Conservation (phyloP, 192 early-diverging fungal genomes). For the Powellomyces hirtus region DNA sequence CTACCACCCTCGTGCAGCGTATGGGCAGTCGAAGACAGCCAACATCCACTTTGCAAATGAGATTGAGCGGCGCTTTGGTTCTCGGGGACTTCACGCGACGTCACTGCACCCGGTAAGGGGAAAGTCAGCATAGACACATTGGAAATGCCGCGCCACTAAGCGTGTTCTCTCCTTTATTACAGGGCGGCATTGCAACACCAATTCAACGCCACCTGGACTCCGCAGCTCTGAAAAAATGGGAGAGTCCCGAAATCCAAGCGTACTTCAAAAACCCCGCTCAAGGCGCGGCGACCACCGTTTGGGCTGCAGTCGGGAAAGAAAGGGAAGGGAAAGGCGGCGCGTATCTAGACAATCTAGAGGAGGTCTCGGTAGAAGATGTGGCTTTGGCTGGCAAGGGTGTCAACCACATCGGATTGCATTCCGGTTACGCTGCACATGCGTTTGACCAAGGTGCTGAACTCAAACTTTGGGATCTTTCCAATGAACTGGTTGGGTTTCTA, state of each 20-base stretch:
- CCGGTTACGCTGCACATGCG: not conserved
- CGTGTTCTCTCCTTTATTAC: not conserved
- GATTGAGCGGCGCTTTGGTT: constrained; percentile 6
- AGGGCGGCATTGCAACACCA: not conserved
- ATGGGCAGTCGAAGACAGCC: constrained; percentile 39
- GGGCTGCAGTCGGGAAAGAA: constrained; percentile 20
- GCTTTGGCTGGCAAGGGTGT: too few relatives aligned
- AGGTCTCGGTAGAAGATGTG: too few relatives aligned
- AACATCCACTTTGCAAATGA: constrained; percentile 36
- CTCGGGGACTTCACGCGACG: constrained; percentile 14
- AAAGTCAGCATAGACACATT: too few relatives aligned
- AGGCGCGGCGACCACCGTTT: constrained; percentile 33
- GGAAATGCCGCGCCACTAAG: too few relatives aligned
- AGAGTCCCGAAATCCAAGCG: not conserved
- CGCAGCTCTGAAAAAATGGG: not conserved
- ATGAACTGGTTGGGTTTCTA: too few relatives aligned
- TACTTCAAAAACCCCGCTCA: constrained; percentile 26
- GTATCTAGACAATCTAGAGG: constrained; percentile 35
- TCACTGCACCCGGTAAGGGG: constrained; percentile 40
- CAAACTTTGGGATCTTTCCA: not conserved
- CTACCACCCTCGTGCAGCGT: constrained; percentile 18
- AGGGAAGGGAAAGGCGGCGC: constrained; percentile 39
- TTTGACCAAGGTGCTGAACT: not conserved
- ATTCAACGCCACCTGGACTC: not conserved
- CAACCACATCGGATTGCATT: too few relatives aligned